Evolutionary conservation across 2,329 filamentous ascomycete genomes (phyloP).

Genomic region (Blastomyces emzantsi): DNA sequence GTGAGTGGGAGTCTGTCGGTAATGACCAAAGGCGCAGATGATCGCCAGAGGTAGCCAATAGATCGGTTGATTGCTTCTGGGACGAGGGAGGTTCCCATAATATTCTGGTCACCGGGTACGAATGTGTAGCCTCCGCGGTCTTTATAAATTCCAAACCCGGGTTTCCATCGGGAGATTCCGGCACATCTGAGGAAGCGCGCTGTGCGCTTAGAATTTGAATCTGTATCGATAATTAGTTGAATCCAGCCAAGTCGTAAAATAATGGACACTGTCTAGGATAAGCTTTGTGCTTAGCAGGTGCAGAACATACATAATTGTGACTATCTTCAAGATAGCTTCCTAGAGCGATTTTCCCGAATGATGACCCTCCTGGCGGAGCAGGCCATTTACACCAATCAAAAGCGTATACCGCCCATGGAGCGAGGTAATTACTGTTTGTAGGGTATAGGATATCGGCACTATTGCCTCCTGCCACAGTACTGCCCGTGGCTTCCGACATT

Average conservation of each 20-base stretch:
- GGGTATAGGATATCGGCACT: constrained; percentile 57
- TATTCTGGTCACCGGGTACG: constrained; percentile 90
- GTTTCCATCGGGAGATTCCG: constrained; percentile 58
- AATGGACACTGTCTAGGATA: background rate
- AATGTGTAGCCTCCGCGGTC: constrained; percentile 92
- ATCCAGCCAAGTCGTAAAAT: background rate
- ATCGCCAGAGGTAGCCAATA: constrained; percentile 90
- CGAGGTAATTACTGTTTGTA: constrained; percentile 82
- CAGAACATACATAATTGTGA: constrained; percentile 78
- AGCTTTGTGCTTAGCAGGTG: background rate
- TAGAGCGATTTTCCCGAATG: constrained; percentile 85
- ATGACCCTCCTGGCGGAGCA: constrained; percentile 54
- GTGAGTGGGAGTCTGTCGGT: constrained; percentile 50
- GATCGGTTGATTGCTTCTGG: constrained; percentile 89
- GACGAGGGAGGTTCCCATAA: constrained; percentile 94
- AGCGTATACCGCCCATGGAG: constrained; percentile 91
- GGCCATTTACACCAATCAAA: constrained; percentile 99
- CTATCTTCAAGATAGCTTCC: constrained; percentile 97
- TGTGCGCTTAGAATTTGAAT: constrained; percentile 96
- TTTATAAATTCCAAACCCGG: constrained; percentile 84
- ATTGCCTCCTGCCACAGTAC: constrained; percentile 47
- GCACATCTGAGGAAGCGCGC: constrained; percentile 55
- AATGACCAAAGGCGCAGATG: constrained; percentile 91
- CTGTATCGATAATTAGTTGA: constrained; percentile 37
- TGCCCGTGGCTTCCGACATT: constrained; percentile 61